Evolutionary conservation across 2,329 filamentous ascomycete genomes (phyloP), one percentile per base, ranked within the genome.

Genomic region (Ceratocystis albifundus): DNA sequence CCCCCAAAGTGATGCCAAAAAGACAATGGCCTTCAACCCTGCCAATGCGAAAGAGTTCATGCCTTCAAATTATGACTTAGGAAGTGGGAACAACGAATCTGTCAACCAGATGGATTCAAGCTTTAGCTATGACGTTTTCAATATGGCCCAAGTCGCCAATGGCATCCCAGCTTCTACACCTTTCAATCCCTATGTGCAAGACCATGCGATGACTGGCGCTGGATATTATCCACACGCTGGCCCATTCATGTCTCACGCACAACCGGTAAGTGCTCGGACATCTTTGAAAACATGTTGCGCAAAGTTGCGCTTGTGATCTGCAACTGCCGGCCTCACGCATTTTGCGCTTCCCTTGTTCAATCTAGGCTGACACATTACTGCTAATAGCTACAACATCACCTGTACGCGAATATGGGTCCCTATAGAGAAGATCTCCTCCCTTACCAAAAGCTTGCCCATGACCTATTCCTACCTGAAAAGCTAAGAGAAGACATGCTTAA

Each of bases 381-480:
- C 28, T 10, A 36, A 3, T 41, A 88, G 85, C 82, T 91, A 4
- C 89, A 93, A 78, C 96, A 96, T 74, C 94, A 99, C 74, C 82
- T 96, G 12, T 99, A 99, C 75, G 89, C 90, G 41, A 91, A 92
- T 0, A 83, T 92, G 66, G 90, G 90, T 4, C 86, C 89, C n/a
- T 84, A 91, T 73, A 84, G 86, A 68, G 88, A 93, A 69, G 90
- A 90, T 69, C 80, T 96, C 36, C 80, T 89, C 70, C 85, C 88
- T 2, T 96, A 96, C 73, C 93, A 99, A 74, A 85, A 90, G 68
- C 87, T 88, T 67, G 86, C 89, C 1, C 90, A 95, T 72, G 92
- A 97, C 73, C 89, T 97, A 70, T 99, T 99, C 75, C 83, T 97
- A 53, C 85, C 90, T 0, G 92, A 96, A 72, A 86, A 90, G 68